Evolutionary conservation across 1,284 basidiomycete species (phyloP).

Genomic region (Apiotrichum mycotoxinovorans): DNA sequence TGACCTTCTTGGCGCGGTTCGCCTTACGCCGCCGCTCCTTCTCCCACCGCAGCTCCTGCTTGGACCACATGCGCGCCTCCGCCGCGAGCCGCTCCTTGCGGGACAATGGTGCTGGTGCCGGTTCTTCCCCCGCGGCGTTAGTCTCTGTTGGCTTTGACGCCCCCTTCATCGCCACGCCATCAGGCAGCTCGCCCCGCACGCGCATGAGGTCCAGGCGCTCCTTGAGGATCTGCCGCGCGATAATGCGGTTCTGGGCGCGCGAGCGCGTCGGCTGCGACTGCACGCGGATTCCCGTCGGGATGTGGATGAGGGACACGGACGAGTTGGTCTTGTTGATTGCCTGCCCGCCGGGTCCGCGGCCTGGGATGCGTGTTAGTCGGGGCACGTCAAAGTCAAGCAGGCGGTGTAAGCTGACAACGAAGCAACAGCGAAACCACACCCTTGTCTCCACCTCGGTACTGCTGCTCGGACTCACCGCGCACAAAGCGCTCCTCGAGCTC

Average conservation of each 20-base stretch:
- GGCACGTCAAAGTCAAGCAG: too few species aligned
- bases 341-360: slow-evolving; percentile 52
- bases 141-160: background rate
- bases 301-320: slow-evolving; percentile 49
- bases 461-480: slow-evolving; percentile 36
- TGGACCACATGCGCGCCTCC: slow-evolving; percentile 26
- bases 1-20: slow-evolving; percentile 46
- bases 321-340: slow-evolving; percentile 53
- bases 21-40: slow-evolving; percentile 46
- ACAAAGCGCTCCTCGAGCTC: slow-evolving; percentile 50
- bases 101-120: slow-evolving; percentile 6
- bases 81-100: slow-evolving; percentile 24
- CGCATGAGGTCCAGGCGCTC: slow-evolving; percentile 43
- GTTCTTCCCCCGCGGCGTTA: background rate
- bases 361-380: slow-evolving; percentile 19
- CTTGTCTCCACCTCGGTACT: too few species aligned
- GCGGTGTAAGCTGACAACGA: too few species aligned
- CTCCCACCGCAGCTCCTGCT: slow-evolving; percentile 44
- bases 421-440: too few species aligned
- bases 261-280: slow-evolving; percentile 52
- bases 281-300: slow-evolving; percentile 50
- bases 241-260: slow-evolving; percentile 48
- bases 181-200: slow-evolving; percentile 18
- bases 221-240: slow-evolving; percentile 47
- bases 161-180: background rate